Percentiles rank a stretch among this genome's conserved stretches.
phyloP scores from a whole-genome alignment of 2,329 filamentous ascomycete species.

The Fusarium sulawesiense region DNA sequence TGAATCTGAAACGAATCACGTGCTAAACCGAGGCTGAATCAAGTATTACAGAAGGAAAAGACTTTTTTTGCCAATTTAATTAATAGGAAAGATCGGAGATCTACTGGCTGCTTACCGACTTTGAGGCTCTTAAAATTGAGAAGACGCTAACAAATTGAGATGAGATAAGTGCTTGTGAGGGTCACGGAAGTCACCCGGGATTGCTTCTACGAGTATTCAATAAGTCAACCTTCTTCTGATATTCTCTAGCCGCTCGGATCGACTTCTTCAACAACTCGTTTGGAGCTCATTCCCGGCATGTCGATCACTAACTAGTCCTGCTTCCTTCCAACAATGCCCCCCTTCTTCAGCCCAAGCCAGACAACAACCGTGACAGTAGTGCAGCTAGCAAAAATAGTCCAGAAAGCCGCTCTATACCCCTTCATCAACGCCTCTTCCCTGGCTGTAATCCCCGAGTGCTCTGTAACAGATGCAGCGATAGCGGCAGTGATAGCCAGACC shows the following conservation, averaged over 20 bases:
- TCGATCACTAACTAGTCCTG: constrained; percentile 40
- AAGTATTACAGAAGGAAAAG: rapidly evolving
- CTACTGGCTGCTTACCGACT: background rate
- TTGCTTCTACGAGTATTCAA: background rate
- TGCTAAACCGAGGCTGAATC: background rate
- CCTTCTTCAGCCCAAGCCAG: constrained; percentile 57
- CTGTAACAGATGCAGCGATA: constrained; percentile 59
- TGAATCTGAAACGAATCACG: background rate
- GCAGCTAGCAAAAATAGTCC: constrained; percentile 60
- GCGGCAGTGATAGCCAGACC: constrained; percentile 64
- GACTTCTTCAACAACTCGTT: background rate
- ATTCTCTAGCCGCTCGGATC: background rate
- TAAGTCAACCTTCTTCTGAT: background rate
- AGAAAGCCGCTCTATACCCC: constrained; percentile 65
- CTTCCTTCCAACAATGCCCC: constrained; percentile 63
- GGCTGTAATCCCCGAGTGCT: constrained; percentile 47
- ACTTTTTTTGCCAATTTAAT: background rate
- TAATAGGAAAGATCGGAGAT: background rate
- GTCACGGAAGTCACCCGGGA: background rate
- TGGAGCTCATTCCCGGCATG: background rate
- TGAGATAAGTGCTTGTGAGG: background rate
- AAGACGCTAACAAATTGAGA: background rate
- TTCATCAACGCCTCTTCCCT: constrained; percentile 56
- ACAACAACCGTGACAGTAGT: constrained; percentile 52
- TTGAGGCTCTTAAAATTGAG: background rate